These are phyloP conservation scores for Ramaria rubella DNA, from an alignment of 768 basidiomycete genomes.

Conservation along the genomic window DNA sequence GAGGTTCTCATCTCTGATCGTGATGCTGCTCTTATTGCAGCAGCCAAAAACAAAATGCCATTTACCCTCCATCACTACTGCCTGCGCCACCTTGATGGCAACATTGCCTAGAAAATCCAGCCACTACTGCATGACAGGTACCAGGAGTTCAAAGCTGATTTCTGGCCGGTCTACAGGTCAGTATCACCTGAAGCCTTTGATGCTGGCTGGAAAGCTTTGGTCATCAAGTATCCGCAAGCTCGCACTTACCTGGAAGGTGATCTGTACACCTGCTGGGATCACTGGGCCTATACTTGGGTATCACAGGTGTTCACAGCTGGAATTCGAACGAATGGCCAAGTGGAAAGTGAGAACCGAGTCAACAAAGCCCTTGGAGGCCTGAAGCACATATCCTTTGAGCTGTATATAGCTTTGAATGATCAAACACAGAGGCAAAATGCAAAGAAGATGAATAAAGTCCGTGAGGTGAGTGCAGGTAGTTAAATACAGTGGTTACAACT, in stretches of 20 bases:
- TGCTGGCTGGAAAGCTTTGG: neutral
- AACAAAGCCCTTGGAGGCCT: too few species aligned
- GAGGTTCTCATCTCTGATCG: conserved; percentile 22
- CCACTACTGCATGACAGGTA: neutral
- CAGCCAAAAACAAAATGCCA: conserved; percentile 17
- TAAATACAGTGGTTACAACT: neutral
- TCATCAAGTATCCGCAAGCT: conserved; percentile 13
- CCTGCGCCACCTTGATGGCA: conserved; percentile 26
- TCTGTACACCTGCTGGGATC: conserved; percentile 26
- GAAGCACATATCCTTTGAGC: too few species aligned
- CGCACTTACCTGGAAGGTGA: conserved; percentile 21
- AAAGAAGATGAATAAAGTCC: conserved; percentile 16
- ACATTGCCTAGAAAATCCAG: conserved; percentile 21
- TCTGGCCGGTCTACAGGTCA: conserved; percentile 27
- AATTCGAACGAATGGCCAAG: too few species aligned
- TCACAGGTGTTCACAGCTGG: conserved; percentile 25
- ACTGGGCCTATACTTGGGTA: conserved; percentile 29
- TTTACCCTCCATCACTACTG: conserved; percentile 24
- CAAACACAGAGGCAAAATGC: conserved; percentile 17
- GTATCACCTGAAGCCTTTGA: conserved; percentile 24
- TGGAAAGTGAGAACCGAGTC: too few species aligned
- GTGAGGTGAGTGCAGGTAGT: neutral
- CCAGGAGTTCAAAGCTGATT: conserved; percentile 16
- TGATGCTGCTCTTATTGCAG: conserved; percentile 18
- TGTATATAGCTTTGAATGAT: too few species aligned